Conservation (phyloP, 768 basidiomycete species). For the Lentinula lateritia region DNA sequence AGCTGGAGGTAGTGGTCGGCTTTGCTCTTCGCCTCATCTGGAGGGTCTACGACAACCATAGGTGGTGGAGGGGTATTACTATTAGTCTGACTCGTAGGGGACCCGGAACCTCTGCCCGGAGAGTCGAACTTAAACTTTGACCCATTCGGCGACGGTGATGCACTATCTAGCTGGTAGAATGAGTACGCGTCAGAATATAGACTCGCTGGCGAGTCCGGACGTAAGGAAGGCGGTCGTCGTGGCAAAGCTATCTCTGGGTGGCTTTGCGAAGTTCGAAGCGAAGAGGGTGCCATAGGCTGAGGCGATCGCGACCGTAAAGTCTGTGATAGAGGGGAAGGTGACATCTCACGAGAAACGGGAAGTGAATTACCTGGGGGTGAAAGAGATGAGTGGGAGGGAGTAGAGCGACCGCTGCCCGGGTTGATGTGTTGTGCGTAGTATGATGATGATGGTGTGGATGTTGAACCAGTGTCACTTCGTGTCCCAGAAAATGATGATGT, state of each 20-base stretch:
- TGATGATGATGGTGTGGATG: not conserved
- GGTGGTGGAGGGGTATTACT: not conserved
- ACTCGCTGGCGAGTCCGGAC: slow-evolving; percentile 30
- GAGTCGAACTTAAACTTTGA: slow-evolving; percentile 6
- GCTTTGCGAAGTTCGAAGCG: slow-evolving; percentile 6
- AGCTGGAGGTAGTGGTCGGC: slow-evolving; percentile 69
- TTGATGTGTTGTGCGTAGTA: not conserved
- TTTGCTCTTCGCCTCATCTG: slow-evolving; percentile 17
- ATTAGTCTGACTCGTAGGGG: not conserved
- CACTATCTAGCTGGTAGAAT: slow-evolving; percentile 53
- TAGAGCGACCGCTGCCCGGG: not conserved
- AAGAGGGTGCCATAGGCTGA: slow-evolving; percentile 5
- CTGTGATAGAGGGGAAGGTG: not conserved
- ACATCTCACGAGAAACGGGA: not conserved
- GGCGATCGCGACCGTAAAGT: not conserved
- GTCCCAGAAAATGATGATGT: not conserved
- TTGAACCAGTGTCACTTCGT: not conserved
- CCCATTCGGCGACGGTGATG: slow-evolving; percentile 20
- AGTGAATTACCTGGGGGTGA: not conserved
- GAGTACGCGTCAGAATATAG: slow-evolving; percentile 62
- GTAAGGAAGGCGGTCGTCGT: slow-evolving; percentile 29
- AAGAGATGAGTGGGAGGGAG: not conserved
- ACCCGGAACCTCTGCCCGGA: not conserved
- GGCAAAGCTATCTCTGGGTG: slow-evolving; percentile 15
- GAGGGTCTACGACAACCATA: not conserved